Conservation (phyloP, 768 basidiomycete species). For the Chalciporus sphaerocephalus region DNA sequence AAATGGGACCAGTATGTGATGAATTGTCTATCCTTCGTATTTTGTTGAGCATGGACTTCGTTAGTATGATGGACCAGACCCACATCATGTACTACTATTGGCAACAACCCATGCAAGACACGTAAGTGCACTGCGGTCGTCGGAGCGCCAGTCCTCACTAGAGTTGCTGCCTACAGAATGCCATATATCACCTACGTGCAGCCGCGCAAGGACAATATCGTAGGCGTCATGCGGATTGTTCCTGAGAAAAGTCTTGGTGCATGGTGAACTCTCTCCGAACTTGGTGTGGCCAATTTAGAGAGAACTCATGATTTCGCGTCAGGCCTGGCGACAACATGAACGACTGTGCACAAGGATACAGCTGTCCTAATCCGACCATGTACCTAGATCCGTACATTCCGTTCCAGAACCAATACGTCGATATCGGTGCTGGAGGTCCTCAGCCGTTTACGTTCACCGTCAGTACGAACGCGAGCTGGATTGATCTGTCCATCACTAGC, state of each 20-base stretch:
- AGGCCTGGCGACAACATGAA: slow-evolving; percentile 67
- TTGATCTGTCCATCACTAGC: slow-evolving; percentile 41
- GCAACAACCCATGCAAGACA: slow-evolving; percentile 68
- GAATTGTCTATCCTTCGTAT: too few relatives aligned
- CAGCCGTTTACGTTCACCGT: slow-evolving; percentile 58
- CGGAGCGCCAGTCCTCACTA: background rate
- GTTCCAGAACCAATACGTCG: slow-evolving; percentile 51
- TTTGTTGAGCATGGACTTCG: slow-evolving; percentile 8
- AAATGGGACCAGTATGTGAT: background rate
- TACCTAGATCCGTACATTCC: slow-evolving; percentile 56
- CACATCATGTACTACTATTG: slow-evolving; percentile 65
- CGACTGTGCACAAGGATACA: slow-evolving; percentile 48
- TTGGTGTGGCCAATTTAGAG: too few relatives aligned
- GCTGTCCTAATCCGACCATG: slow-evolving; percentile 42
- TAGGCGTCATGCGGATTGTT: slow-evolving; percentile 51
- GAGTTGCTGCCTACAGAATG: slow-evolving; percentile 47
- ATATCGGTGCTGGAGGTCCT: slow-evolving; percentile 41
- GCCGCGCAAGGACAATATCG: background rate
- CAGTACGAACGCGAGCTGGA: slow-evolving; percentile 47
- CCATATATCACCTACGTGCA: background rate
- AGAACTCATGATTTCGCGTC: background rate
- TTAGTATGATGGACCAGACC: slow-evolving; percentile 70
- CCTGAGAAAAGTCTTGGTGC: slow-evolving; percentile 58
- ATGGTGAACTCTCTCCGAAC: slow-evolving; percentile 37
- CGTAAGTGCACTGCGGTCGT: slow-evolving; percentile 31